These are phyloP conservation scores for Xylaria sp. DNA, from an alignment of 2,329 filamentous ascomycete genomes.

Conservation along the genomic window DNA sequence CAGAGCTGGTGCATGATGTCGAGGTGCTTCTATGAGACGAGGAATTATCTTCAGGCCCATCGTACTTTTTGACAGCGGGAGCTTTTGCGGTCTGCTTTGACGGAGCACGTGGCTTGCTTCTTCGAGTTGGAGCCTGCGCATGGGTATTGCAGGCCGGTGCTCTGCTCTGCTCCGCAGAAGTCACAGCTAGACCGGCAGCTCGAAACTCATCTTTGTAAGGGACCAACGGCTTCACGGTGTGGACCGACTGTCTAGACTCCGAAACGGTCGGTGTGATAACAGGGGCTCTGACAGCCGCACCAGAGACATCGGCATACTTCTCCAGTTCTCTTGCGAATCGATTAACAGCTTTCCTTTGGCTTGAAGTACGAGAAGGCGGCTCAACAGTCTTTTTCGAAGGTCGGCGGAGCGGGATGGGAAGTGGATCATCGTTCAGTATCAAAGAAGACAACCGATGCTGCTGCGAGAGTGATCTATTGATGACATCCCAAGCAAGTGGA, in stretches of 20 bases:
- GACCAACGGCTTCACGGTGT: slow-evolving; percentile 48
- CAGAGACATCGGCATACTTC: slow-evolving; percentile 37
- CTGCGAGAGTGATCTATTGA: slow-evolving; percentile 42
- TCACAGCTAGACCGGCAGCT: slow-evolving; percentile 51
- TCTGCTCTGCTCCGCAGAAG: slow-evolving; percentile 43
- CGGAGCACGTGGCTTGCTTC: neutral
- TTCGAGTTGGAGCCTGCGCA: slow-evolving; percentile 9
- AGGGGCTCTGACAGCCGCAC: slow-evolving; percentile 35
- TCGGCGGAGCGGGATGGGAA: neutral
- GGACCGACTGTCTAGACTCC: slow-evolving; percentile 40
- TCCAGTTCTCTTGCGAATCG: slow-evolving; percentile 39
- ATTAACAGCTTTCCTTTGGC: slow-evolving; percentile 39
- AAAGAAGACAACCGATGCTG: slow-evolving; percentile 40
- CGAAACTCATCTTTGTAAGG: slow-evolving; percentile 51
- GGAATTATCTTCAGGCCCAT: slow-evolving; percentile 17
- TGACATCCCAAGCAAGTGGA: slow-evolving; percentile 39
- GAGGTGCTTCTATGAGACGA: slow-evolving; percentile 8
- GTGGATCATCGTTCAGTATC: slow-evolving; percentile 21
- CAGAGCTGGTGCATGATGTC: slow-evolving; percentile 21
- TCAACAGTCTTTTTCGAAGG: slow-evolving; percentile 9
- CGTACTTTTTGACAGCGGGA: slow-evolving; percentile 10
- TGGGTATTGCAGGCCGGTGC: slow-evolving; percentile 20
- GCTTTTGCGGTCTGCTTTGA: neutral
- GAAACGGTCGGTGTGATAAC: slow-evolving; percentile 38
- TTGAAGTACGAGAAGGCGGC: slow-evolving; percentile 39